Base-by-base conservation (phyloP, 2,329 filamentous ascomycete species). In the Sarocladiaceae sp. region DNA sequence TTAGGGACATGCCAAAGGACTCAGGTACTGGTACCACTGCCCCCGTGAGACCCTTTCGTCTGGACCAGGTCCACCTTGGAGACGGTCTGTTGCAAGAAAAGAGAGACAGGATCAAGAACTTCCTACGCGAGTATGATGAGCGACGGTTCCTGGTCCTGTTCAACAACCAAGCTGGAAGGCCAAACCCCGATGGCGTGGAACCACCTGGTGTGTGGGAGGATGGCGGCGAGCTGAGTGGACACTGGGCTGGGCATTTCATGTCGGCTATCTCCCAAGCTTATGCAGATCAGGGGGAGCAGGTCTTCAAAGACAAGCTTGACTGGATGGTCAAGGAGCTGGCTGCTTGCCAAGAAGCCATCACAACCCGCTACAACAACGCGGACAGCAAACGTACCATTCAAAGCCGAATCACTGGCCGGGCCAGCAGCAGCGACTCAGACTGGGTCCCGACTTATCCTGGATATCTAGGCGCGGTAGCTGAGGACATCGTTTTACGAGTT, bases 201-300 rank as follows among this genome's bases (percentile, higher is more conserved):
- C 37, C 53, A 3, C 59, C 59, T 2, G 59, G 59, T 2, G 58
- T 58, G 3, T 63, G 59, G 60, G 59, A 61, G 33, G 57, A 62
- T n/a, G 59, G 59, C 6, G 59, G 58, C 2, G 48, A 61, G n/a
- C 49, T 62, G 32, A 62, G 59, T 29, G 59, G 59, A 4, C 59
- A 62, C 46, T 62, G 58, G 59, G 50, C 58, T 1, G 58, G 59
- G 12, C 59, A 62, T 33, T 62, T 51, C 45, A 56, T 62, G 58
- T 58, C 58, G 19, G 55, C 55, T 10, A 50, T 58, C 20, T 59
- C 56, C 12, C 57, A 62, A 44, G 61, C 58, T 7, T 61, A 58
- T 48, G 59, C 53, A 31, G 58, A 59, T 35, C 52, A 60, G 48
- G 53, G 54, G 11, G 58, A 61, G 40, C 46, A 55, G 24, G 12